Evolutionary conservation across 2,329 filamentous ascomycete species (phyloP).

Genomic region (Beauveria scarabaeidicola): DNA sequence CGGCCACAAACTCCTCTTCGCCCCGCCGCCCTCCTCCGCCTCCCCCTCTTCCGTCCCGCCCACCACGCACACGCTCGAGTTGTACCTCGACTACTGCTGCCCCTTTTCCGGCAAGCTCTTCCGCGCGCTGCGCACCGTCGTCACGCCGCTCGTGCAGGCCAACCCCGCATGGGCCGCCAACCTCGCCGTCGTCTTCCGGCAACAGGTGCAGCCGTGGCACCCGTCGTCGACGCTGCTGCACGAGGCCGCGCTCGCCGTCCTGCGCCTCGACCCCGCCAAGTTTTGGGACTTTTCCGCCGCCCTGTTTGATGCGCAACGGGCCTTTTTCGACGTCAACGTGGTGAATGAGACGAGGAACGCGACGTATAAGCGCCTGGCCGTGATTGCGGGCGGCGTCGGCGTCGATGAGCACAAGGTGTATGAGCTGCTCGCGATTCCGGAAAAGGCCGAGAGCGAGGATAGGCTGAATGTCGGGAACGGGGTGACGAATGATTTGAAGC

Average conservation of each 20-base stretch:
- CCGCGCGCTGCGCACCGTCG: constrained; percentile 59
- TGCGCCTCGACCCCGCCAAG: constrained; percentile 56
- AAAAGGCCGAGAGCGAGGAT: constrained; percentile 59
- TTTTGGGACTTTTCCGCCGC: constrained; percentile 74
- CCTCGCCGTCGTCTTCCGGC: constrained; percentile 74
- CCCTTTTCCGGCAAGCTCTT: constrained; percentile 64
- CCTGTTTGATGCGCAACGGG: constrained; percentile 57
- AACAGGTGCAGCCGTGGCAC: constrained; percentile 93
- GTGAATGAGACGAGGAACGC: constrained; percentile 77
- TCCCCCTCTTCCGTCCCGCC: constrained; percentile 28
- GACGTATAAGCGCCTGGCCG: constrained; percentile 72
- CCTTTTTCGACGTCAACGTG: constrained; percentile 77
- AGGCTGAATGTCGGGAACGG: constrained; percentile 69
- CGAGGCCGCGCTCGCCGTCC: constrained; percentile 77
- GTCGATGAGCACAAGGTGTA: constrained; percentile 65
- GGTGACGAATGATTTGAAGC: constrained; percentile 78
- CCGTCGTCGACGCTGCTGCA: constrained; percentile 73
- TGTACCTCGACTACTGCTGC: constrained; percentile 86
- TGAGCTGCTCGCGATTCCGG: constrained; percentile 57
- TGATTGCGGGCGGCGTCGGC: constrained; percentile 60
- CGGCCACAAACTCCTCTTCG: constrained; percentile 56
- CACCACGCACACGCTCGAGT: constrained; percentile 50
- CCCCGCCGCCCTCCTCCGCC: constrained; percentile 24
- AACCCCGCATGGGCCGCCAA: constrained; percentile 48
- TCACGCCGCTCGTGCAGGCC: constrained; percentile 55